Evolutionary conservation across 352 stramenopile species (phyloP).

Genomic region (Saprolegnia diclina): DNA sequence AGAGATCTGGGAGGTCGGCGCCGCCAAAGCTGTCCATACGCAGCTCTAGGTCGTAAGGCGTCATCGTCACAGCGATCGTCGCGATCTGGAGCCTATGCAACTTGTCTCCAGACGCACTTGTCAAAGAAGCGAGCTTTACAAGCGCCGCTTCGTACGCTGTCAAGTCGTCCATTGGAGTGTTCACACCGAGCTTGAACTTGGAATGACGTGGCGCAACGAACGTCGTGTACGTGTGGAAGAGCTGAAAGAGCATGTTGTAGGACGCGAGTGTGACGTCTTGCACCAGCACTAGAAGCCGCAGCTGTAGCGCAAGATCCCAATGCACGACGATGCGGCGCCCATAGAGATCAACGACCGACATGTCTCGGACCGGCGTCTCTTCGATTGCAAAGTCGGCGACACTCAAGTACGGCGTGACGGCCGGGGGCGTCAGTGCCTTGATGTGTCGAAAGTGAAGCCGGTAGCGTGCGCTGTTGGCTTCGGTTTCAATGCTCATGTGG

Average conservation of each 20-base stretch:
- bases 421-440: slow-evolving; percentile 24
- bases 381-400: slow-evolving; percentile 58
- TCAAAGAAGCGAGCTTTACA: slow-evolving; percentile 36
- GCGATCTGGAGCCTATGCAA: slow-evolving; percentile 56
- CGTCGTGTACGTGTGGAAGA: slow-evolving; percentile 48
- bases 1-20: slow-evolving; percentile 64
- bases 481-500: slow-evolving; percentile 53
- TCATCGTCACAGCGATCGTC: slow-evolving; percentile 40
- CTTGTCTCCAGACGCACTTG: slow-evolving; percentile 59
- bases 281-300: slow-evolving; percentile 60
- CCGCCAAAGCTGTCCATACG: slow-evolving; percentile 51
- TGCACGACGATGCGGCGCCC: slow-evolving; percentile 39
- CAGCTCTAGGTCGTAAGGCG: slow-evolving; percentile 35
- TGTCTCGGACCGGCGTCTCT: slow-evolving; percentile 45
- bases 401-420: slow-evolving; percentile 37
- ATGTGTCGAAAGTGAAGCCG: slow-evolving; percentile 46
- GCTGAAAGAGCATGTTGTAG: slow-evolving; percentile 76
- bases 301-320: slow-evolving; percentile 50
- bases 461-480: slow-evolving; percentile 45
- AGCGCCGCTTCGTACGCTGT: slow-evolving; percentile 39
- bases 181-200: slow-evolving; percentile 61
- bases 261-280: slow-evolving; percentile 55
- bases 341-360: slow-evolving; percentile 65
- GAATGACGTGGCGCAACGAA: slow-evolving; percentile 45
- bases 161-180: slow-evolving; percentile 42